Percentiles rank a stretch among this genome's conserved stretches.
phyloP scores from a whole-genome alignment of 225 moss, liverwort and hornwort genomes.

The Takakia lepidozioides region DNA sequence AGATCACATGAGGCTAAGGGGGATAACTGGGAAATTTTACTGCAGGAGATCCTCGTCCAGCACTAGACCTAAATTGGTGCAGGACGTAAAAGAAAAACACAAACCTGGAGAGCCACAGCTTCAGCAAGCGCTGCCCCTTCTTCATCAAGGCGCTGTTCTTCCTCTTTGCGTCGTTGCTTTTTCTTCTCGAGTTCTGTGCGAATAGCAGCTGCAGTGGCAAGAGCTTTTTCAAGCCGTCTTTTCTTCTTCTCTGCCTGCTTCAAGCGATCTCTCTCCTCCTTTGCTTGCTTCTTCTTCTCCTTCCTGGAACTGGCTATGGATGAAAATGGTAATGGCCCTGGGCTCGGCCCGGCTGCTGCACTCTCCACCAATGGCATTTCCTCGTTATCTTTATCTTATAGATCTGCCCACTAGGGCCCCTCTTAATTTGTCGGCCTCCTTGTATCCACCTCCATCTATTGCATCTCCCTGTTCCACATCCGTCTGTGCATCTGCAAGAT shows the following conservation, averaged over 20 bases:
- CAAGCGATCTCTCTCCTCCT: conserved; percentile 95
- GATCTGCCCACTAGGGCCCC: too few relatives aligned
- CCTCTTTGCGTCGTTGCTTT: conserved; percentile 97
- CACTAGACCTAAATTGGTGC: too few relatives aligned
- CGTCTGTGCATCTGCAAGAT: too few relatives aligned
- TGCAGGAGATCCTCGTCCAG: too few relatives aligned
- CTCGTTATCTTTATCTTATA: too few relatives aligned
- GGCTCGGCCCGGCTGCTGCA: conserved; percentile 82
- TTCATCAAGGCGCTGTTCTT: conserved; percentile 97
- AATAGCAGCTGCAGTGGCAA: conserved; percentile 99
- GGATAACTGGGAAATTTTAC: too few relatives aligned
- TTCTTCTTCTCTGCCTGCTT: conserved; percentile 99
- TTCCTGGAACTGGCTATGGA: conserved; percentile 90
- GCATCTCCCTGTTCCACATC: too few relatives aligned
- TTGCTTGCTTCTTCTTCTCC: conserved; percentile 99
- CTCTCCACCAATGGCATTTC: conserved; percentile 96
- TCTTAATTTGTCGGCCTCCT: too few relatives aligned
- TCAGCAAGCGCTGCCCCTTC: conserved; percentile 99
- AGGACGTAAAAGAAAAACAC: conserved; percentile 1
- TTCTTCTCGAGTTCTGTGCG: conserved; percentile 98
- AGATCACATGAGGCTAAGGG: too few relatives aligned
- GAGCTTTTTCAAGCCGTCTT: conserved; percentile 94
- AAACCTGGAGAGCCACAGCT: conserved; percentile 81
- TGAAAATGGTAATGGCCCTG: conserved; percentile 88
- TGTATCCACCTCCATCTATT: too few relatives aligned